Base-by-base conservation (phyloP, 805 yeast genomes). In the Hanseniaspora lachancei region DNA sequence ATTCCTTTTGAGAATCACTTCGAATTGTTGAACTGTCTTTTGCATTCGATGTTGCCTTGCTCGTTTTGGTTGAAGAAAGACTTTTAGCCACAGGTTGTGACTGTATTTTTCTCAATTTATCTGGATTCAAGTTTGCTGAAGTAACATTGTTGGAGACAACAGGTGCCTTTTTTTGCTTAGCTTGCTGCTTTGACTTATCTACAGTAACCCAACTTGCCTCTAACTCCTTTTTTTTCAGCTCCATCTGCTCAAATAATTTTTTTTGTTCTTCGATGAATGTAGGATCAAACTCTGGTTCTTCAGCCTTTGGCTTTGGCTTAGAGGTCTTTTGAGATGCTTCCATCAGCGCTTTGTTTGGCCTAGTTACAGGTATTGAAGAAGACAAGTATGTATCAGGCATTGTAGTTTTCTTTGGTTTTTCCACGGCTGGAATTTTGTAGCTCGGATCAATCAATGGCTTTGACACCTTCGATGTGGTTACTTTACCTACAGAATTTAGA, bases 171-270 rank as follows among this genome's bases (percentile, higher is more conserved):
- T 58, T 49, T 35, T 65, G 68, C 6, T 68, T 63, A 29, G 68
- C 61, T 16, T 53, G 63, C 9, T 58, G 57, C 29, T 60, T 60
- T 27, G 44, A 23, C 29, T 65, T 64, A 16, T 67, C 60, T 5
- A 65, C 70, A 16, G 67, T 63, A 12, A 68, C 63, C 70, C 69
- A 66, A n/a, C 60, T 62, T 29, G 60, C 62, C 27, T 47, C 46
- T 34, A 43, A 55, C 16, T 34, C 81, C 44, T 78, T 77, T 49
- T 86, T 82, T 34, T 68, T 69, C 64, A 81, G 80, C 66, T 86
- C 95, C 57, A 78, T 74, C 54, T 80, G 84, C 59, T 80, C 68
- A 68, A 69, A 66, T 5, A 67, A 46, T 36, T 61, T 63, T 42
- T 61, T 62, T 57, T 68, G 71, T 57, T 68, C 70, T 44, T 64